These are phyloP conservation scores for Penicillium tannophilum DNA, from an alignment of 495 filamentous ascomycete species.

Conservation along the genomic window DNA sequence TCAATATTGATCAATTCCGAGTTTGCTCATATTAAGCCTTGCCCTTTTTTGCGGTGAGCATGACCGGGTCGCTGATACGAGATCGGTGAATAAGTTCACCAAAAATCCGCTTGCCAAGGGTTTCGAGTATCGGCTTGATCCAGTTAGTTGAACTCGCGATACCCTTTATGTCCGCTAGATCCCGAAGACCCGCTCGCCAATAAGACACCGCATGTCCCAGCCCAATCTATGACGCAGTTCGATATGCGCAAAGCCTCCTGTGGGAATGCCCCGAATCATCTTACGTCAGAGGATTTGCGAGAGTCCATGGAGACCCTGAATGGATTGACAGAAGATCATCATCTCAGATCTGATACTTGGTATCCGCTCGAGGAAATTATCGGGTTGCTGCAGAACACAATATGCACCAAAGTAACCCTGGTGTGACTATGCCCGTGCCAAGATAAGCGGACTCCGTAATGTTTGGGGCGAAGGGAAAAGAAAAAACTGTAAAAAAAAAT, in stretches of 20 bases:
- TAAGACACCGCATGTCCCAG: constrained; percentile 8
- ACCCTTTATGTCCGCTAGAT: neutral
- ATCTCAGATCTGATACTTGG: constrained; percentile 23
- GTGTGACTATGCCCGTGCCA: neutral
- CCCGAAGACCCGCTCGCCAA: constrained; percentile 15
- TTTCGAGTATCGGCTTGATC: neutral
- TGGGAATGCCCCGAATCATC: constrained; percentile 24
- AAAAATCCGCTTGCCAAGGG: neutral
- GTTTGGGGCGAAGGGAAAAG: neutral
- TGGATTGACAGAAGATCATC: constrained; percentile 23
- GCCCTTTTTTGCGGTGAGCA: neutral
- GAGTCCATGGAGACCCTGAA: neutral
- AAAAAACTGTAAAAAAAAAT: neutral
- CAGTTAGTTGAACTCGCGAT: neutral
- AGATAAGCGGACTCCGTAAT: neutral
- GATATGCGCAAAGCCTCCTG: constrained; percentile 11
- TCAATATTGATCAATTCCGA: neutral
- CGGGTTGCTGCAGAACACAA: neutral
- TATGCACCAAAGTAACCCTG: neutral
- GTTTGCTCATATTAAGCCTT: neutral
- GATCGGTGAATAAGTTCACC: neutral
- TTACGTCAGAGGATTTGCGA: constrained; percentile 19
- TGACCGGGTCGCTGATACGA: neutral
- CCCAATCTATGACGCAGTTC: constrained; percentile 17
- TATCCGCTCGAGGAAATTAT: constrained; percentile 2